Evolutionary conservation across 176 grass and related monocot genomes (phyloP).

Genomic region (barley (Hordeum vulgare)): MorexV3_pseudomolecules_assembly NC_058518.1:277762177-277762676

Average conservation of each 20-base stretch:
- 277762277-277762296: background rate
- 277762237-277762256: background rate
- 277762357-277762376: constrained; percentile 6
- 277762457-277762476: constrained; percentile 88
- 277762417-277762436: constrained; percentile 90
- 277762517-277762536: constrained; percentile 83
- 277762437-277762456: constrained; percentile 88
- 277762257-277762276: background rate
- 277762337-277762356: background rate
- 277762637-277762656: background rate
- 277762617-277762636: background rate
- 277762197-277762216: background rate
- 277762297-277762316: background rate
- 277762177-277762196: background rate
- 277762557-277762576: background rate
- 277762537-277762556: constrained; percentile 86
- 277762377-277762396: constrained; percentile 14
- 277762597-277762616: background rate
- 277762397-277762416: constrained; percentile 39
- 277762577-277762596: background rate
- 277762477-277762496: constrained; percentile 77
- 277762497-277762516: constrained; percentile 73
- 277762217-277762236: background rate
- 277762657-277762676: background rate
- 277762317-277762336: background rate